A percentile compares a stretch with the other conserved stretches of the same genome.
These are phyloP conservation scores for Trichocladium antarcticum DNA, from an alignment of 495 filamentous ascomycete species.

Conservation along the genomic window DNA sequence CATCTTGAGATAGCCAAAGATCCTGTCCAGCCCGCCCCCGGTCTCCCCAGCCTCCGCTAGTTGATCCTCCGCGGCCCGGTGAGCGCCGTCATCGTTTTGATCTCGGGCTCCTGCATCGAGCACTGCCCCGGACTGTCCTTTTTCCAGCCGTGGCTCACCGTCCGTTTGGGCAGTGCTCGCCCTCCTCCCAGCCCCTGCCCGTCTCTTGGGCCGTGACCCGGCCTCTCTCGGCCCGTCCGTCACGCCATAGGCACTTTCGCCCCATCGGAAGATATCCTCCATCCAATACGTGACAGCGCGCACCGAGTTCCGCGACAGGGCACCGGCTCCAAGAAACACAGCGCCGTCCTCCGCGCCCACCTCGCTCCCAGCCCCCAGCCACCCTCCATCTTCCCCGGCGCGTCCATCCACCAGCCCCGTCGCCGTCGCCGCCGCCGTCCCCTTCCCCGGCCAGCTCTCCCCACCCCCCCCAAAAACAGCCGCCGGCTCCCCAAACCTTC, in stretches of 20 bases:
- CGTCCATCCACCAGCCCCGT: not conserved
- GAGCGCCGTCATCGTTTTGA: not conserved
- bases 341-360: constrained; percentile 66
- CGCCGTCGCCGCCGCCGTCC: constrained; percentile 1
- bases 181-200: constrained; percentile 1
- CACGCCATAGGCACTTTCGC: constrained; percentile 70
- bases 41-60: not conserved
- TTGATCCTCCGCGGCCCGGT: not conserved
- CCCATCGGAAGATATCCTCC: constrained; percentile 69
- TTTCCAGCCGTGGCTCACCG: not conserved
- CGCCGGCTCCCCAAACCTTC: constrained; percentile 57
- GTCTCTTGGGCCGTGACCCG: not conserved
- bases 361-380: constrained; percentile 55
- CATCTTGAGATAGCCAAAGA: constrained; percentile 43
- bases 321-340: constrained; percentile 68
- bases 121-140: not conserved
- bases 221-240: constrained; percentile 49
- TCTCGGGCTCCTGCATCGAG: not conserved
- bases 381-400: constrained; percentile 28
- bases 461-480: constrained; percentile 1
- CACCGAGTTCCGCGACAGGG: constrained; percentile 53
- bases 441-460: constrained; percentile 6
- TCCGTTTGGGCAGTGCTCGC: not conserved
- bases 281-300: constrained; percentile 66
- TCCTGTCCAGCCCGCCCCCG: constrained; percentile 29